Evolutionary conservation across 306 rosid genomes (phyloP), one percentile per base, ranked within the genome.

Genomic region (Fagus crenata): DNA sequence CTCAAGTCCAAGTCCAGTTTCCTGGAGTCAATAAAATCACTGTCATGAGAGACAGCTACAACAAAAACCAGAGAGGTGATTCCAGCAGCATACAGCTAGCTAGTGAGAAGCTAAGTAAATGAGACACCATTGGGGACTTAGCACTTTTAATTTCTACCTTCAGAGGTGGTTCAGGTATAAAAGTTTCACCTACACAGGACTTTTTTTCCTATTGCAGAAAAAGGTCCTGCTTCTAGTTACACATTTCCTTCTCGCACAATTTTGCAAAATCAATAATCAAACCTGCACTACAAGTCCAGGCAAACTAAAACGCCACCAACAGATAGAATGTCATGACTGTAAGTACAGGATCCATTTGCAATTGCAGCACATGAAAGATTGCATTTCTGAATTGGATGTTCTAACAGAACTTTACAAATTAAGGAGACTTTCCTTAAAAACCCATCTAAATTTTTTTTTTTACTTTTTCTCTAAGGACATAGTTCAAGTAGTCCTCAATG

Each of bases 1-100:
- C 86, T 94, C 98, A 67, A 92, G 83, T 67, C 97, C 97, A 82
- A 86, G 87, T 71, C 89, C 93, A 82, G 85, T 87, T 82, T 88
- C 97, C 98, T 94, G 84, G 86, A 83, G 78, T 53, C 64, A 80
- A 80, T 35, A 68, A 79, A 79, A 35, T 67, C 51, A 69, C 71
- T 68, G 49, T 56, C 56, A 76, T 84, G 69, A 54, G 72, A 60
- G 71, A 46, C 22, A 75, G 55, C 64, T 59, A 71, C 59, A 46
- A 8, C n/a, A 67, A 72, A 69, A 80, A 46, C 60, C 75, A 35
- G 12, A 65, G 11, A 6, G 11, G 49, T 46, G 73, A 70, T 58
- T 77, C 80, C 73, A 71, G 77, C 69, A 79, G 67, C 59, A 69
- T 22, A 33, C 11, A 42, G 22, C 37, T 11, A 9, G 33, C 32